phyloP scores from a whole-genome alignment of 2,329 filamentous ascomycete species.

The Pestalotiopsis sp. region DNA sequence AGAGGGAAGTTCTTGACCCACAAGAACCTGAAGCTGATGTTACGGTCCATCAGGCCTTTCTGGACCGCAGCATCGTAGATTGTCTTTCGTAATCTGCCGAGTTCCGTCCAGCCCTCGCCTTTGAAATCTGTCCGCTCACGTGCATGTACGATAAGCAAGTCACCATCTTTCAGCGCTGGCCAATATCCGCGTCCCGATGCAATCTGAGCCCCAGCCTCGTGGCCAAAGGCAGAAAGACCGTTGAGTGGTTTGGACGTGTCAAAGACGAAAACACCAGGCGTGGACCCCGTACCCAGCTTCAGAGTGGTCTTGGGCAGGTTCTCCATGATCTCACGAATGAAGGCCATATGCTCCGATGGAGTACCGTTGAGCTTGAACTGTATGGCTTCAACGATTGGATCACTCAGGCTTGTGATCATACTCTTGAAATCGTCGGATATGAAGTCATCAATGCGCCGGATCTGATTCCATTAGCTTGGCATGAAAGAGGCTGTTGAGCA shows the following conservation, averaged over 20 bases:
- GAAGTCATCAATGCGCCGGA: conserved; percentile 64
- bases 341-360: conserved; percentile 40
- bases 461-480: conserved; percentile 46
- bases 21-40: conserved; percentile 62
- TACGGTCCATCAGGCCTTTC: conserved; percentile 52
- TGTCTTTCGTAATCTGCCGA: conserved; percentile 72
- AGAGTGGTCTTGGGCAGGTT: conserved; percentile 58
- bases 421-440: conserved; percentile 64
- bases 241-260: conserved; percentile 72
- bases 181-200: conserved; percentile 21
- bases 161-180: conserved; percentile 62
- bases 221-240: conserved; percentile 61
- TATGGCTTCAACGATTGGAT: conserved; percentile 75
- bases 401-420: conserved; percentile 70
- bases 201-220: conserved; percentile 27
- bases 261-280: conserved; percentile 75
- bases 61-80: conserved; percentile 70
- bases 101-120: conserved; percentile 66
- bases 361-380: conserved; percentile 58
- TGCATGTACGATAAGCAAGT: conserved; percentile 80
- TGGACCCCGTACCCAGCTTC: conserved; percentile 68
- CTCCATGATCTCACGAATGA: conserved; percentile 69
- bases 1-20: conserved; percentile 94
- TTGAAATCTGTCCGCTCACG: conserved; percentile 63
- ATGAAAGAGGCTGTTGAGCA: not conserved